These are phyloP conservation scores for Rheum nobile DNA, from an alignment of 148 eudicot genomes.

Conservation along the genomic window DNA sequence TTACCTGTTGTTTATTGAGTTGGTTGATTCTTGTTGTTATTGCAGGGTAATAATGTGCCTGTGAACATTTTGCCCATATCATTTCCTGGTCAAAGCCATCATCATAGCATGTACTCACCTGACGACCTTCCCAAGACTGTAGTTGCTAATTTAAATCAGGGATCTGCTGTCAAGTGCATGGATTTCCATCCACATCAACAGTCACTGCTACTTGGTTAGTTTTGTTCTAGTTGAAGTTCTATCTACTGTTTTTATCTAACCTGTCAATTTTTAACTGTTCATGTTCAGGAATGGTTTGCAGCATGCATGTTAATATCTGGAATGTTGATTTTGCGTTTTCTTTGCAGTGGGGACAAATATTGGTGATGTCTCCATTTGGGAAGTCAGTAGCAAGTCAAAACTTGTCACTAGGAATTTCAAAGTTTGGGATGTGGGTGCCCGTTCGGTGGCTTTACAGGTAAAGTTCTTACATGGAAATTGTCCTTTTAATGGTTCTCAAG, in stretches of 20 bases:
- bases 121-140: slow-evolving; percentile 58
- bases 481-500: background rate
- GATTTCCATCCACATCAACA: slow-evolving; percentile 62
- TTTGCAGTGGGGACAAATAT: slow-evolving; percentile 57
- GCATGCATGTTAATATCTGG: background rate
- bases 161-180: slow-evolving; percentile 57
- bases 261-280: background rate
- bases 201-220: slow-evolving; percentile 51
- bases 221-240: background rate
- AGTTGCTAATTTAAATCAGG: slow-evolving; percentile 39
- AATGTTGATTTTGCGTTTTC: background rate
- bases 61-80: slow-evolving; percentile 30
- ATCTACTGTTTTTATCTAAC: background rate
- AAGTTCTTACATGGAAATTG: background rate
- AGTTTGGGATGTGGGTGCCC: slow-evolving; percentile 47
- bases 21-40: background rate
- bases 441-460: slow-evolving; percentile 50
- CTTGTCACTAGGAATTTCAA: slow-evolving; percentile 37
- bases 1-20: background rate
- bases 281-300: background rate
- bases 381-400: slow-evolving; percentile 33
- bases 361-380: slow-evolving; percentile 62
- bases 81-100: slow-evolving; percentile 29
- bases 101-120: slow-evolving; percentile 19
- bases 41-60: slow-evolving; percentile 35